Evolutionary conservation across 768 basidiomycete species (phyloP).

Genomic region (Baorangia bicolor): DNA sequence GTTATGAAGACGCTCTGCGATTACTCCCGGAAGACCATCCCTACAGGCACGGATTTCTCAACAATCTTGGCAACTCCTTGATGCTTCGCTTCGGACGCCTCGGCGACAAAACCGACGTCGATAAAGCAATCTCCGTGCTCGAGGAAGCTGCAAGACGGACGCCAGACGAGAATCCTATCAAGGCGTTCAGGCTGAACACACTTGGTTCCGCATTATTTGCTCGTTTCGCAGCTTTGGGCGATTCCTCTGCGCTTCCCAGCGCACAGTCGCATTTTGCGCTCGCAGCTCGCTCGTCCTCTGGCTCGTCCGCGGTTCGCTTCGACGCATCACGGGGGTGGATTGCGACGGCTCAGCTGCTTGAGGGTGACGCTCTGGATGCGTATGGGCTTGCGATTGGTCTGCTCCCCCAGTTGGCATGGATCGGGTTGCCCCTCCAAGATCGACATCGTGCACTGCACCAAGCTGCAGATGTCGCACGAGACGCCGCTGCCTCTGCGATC

Average conservation of each 20-base stretch:
- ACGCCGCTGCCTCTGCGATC: slow-evolving; percentile 19
- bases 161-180: slow-evolving; percentile 2
- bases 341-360: neutral
- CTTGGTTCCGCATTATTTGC: neutral
- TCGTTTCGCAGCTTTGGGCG: neutral
- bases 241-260: neutral
- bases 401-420: no score
- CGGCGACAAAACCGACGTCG: slow-evolving; percentile 1
- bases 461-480: slow-evolving; percentile 12
- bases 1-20: slow-evolving; percentile 1
- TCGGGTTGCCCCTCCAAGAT: slow-evolving; percentile 14
- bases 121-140: neutral
- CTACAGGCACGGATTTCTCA: neutral
- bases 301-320: neutral
- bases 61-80: neutral
- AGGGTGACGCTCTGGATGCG: slow-evolving; percentile 9
- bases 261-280: neutral
- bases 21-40: neutral
- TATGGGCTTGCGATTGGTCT: slow-evolving; percentile 15
- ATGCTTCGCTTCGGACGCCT: neutral
- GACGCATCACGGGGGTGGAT: neutral
- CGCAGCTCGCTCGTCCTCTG: neutral
- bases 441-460: slow-evolving; percentile 11
- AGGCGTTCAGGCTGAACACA: neutral
- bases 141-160: slow-evolving; percentile 5